Evolutionary conservation across 208 protist species (phyloP), one percentile per base, ranked within the genome.

Genomic region (Blastocrithidia nonstop): DNA sequence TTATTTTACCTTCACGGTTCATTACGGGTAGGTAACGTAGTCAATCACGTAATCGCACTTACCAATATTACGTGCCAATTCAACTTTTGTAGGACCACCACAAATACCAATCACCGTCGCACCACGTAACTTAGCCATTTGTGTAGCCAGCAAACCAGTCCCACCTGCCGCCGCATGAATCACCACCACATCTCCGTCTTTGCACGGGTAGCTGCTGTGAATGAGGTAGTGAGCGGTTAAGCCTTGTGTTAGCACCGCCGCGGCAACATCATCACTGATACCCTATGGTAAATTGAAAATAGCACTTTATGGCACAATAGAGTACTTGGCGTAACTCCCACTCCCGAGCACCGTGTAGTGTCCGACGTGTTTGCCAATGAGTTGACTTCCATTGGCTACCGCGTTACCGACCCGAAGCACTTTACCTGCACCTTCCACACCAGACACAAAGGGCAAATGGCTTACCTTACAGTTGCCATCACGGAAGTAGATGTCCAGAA

Each of bases 401-500:
- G 61, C 62, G n/a, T 19, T 19, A 1, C 54, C 67, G 1, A 59
- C 51, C 42, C 64, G 57, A 5, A 90, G 47, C 13, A 94, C 72
- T 1, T 23, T 44, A 13, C 88, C 88, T 1, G 57, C 55, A 23
- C 80, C 87, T 45, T 96, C 85, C 29, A 73, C 62, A 17, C 90
- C 87, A 3, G 64, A 44, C 20, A 71, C 59, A 44, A 73, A 90
- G 1, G 87, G 90, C 21, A 89, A 28, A 16, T 48, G 45, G 2
- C 62, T 50, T 42, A 76, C 79, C 57, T 63, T 63, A 61, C 85
- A 90, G 6, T 93, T 57, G 0, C 89, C 83, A 3, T 17, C 48
- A 28, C 87, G 71, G 52, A 69, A 88, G 67, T 95, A 95, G 1
- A 78, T 88, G 59, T 96, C 90, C 42, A 95, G 91, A 54, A 95